phyloP scores from a whole-genome alignment of 192 early-diverging fungal genomes.

The Coemansia sp. region DNA sequence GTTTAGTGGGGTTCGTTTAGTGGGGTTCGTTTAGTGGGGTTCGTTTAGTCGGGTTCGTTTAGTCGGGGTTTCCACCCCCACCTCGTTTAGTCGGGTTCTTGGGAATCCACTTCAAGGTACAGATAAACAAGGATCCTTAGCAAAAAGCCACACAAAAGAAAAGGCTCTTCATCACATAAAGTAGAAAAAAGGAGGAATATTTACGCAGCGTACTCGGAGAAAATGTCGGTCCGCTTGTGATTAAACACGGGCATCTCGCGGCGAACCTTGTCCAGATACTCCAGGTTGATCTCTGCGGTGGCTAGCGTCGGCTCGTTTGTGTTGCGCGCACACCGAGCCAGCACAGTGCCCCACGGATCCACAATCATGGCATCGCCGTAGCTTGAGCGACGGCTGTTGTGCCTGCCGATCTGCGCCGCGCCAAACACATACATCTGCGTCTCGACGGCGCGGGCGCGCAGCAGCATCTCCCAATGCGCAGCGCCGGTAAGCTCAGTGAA shows the following conservation, averaged over 20 bases:
- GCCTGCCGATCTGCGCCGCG: conserved; percentile 76
- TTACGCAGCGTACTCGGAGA: conserved; percentile 18
- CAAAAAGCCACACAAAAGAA: too few species aligned
- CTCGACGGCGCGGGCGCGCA: conserved; percentile 83
- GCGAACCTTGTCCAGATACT: conserved; percentile 62
- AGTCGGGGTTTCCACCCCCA: too few species aligned
- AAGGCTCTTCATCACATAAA: neutral
- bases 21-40: too few species aligned
- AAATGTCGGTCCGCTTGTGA: conserved; percentile 71
- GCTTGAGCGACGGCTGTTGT: conserved; percentile 69
- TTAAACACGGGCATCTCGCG: conserved; percentile 74
- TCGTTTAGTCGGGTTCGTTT: too few species aligned
- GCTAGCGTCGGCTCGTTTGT: conserved; percentile 62
- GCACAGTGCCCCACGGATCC: conserved; percentile 80
- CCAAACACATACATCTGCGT: conserved; percentile 84
- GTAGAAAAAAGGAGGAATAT: neutral
- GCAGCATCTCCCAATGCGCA: conserved; percentile 83
- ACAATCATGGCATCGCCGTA: conserved; percentile 85
- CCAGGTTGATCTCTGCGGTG: conserved; percentile 67
- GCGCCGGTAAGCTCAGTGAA: conserved; percentile 81
- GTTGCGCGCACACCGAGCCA: conserved; percentile 65
- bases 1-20: too few species aligned
- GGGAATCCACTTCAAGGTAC: neutral
- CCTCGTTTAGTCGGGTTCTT: too few species aligned
- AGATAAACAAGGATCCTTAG: conserved; percentile 3